Evolutionary conservation across 495 filamentous ascomycete genomes (phyloP).

Genomic region (Penicillium canariense): DNA sequence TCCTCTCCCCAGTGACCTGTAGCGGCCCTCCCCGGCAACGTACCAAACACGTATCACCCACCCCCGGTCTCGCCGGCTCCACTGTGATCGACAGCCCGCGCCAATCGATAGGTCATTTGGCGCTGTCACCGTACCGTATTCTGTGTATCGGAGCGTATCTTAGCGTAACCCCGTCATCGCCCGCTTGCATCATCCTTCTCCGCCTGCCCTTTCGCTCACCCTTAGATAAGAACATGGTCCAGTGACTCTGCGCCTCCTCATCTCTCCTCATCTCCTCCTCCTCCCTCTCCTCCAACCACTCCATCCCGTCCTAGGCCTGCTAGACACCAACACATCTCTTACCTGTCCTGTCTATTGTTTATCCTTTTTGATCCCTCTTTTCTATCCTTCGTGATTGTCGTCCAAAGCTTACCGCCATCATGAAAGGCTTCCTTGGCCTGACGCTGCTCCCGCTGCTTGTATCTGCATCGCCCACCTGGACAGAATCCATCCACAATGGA

Average conservation of each 20-base stretch:
- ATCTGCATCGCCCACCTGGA: slow-evolving; percentile 71
- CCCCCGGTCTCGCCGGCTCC: slow-evolving; percentile 12
- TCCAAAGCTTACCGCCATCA: slow-evolving; percentile 55
- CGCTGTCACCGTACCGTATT: slow-evolving; percentile 30
- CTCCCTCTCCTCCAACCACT: slow-evolving; percentile 16
- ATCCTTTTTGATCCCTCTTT: slow-evolving; percentile 17
- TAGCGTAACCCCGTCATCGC: not conserved
- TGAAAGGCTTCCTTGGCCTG: slow-evolving; percentile 72
- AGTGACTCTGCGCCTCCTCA: slow-evolving; percentile 48
- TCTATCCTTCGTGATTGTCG: slow-evolving; percentile 5
- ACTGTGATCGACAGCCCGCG: slow-evolving; percentile 31
- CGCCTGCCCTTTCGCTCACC: slow-evolving; percentile 35
- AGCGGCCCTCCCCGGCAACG: slow-evolving; percentile 7
- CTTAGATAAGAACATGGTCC: slow-evolving; percentile 26
- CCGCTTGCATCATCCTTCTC: slow-evolving; percentile 46
- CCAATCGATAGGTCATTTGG: slow-evolving; percentile 30
- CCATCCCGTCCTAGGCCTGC: not conserved
- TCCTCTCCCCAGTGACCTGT: not conserved
- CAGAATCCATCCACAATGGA: slow-evolving; percentile 79
- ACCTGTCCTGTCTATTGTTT: slow-evolving; percentile 25
- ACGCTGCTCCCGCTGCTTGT: slow-evolving; percentile 62
- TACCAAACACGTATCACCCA: slow-evolving; percentile 12
- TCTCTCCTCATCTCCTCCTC: slow-evolving; percentile 31
- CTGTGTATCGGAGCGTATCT: not conserved
- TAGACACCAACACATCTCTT: slow-evolving; percentile 15